Conservation (phyloP, 345 rosid genomes). For the Barbarea vulgaris region DNA sequence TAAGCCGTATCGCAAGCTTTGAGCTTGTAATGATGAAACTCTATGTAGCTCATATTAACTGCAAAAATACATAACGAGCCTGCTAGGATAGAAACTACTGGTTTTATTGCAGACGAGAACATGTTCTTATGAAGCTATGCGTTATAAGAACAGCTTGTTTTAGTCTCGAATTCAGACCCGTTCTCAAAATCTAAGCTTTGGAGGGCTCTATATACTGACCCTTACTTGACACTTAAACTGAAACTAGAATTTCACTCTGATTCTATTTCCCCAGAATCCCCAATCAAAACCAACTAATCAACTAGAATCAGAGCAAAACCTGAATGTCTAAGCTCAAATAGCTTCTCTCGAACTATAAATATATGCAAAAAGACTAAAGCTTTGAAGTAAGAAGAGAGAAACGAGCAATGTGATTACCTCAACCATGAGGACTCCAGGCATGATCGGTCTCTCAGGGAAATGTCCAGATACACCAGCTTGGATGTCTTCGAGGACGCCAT, state of each 20-base stretch:
- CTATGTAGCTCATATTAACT: neutral
- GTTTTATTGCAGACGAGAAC: neutral
- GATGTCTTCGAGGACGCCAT: too few species aligned
- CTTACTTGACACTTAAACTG: neutral
- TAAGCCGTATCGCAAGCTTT: too few species aligned
- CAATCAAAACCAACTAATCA: slow-evolving; percentile 5
- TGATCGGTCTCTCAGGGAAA: slow-evolving; percentile 97
- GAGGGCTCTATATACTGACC: neutral
- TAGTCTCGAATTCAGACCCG: neutral
- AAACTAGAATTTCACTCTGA: neutral
- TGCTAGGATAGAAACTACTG: neutral
- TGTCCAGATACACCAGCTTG: too few species aligned
- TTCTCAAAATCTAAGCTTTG: neutral
- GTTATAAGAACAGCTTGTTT: neutral
- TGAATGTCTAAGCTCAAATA: neutral
- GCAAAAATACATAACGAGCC: neutral
- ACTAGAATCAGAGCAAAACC: neutral
- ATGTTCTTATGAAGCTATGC: neutral
- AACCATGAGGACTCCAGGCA: slow-evolving; percentile 99
- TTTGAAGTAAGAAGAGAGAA: neutral
- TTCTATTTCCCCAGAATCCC: neutral
- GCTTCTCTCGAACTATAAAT: neutral
- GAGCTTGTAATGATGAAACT: too few species aligned
- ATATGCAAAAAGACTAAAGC: neutral
- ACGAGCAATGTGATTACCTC: slow-evolving; percentile 56